Base-by-base conservation (phyloP, 2,329 filamentous ascomycete genomes). In the Ophiostoma ulmi region DNA sequence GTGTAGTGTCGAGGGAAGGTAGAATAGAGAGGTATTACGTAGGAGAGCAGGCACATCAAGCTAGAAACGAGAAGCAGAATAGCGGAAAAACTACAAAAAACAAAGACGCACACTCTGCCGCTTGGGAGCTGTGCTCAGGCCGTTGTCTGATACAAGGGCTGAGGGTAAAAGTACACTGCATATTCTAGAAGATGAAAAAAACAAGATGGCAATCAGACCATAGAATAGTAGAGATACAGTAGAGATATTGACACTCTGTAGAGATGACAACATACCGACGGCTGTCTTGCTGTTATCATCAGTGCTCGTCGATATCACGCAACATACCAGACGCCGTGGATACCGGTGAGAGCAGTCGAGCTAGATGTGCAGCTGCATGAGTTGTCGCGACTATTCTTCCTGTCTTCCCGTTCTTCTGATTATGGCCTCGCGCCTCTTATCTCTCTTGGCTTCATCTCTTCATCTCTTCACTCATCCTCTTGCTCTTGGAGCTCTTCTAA, bases 351-450 rank as follows among this genome's bases (percentile, higher is more conserved):
- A 22, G 48, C n/a, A 22, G n/a, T 6, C 11, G 14, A 14, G 48
- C 48, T 58, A 58, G 52, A 58, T 22, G 52, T 58, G 52, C n/a
- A 58, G 52, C 52, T 58, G 52, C 52, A 58, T 58, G 52, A 58
- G 52, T 58, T 58, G n/a, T 58, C 52, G 52, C 52, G 52, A 58
- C 52, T 58, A 58, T 58, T 58, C n/a, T 58, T 58, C n/a, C 52
- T 58, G 31, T 31, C 31, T 3, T 31, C 31, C 31, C 4, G 31
- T 31, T 31, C 31, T 31, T 31, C 31, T 31, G 31, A 31, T 31
- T 31, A 31, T 31, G 20, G 52, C 44, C 44, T 13, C 44, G 44
- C 5, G 17, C 17, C 44, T 26, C n/a, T 26, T 26, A 3, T 26
- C 52, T 13, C 14, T 64, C 17, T 31, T 35, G 7, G 1, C n/a